Base-by-base conservation (phyloP, 75 land plant genomes). In the Ceratopteris richardii region DNA sequence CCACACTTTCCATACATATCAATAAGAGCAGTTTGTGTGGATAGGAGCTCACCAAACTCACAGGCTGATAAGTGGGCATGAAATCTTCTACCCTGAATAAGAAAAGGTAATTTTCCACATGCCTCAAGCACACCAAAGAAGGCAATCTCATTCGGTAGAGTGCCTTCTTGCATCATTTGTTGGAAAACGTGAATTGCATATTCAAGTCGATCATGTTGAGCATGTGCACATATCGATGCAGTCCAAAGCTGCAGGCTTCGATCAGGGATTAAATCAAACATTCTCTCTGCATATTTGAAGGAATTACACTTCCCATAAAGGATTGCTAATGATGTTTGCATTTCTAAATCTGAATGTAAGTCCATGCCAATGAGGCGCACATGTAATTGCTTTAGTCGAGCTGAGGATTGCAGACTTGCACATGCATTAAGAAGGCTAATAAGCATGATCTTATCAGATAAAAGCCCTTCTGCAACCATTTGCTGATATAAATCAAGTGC, bases 361-460 rank as follows among this genome's bases (percentile, higher is more conserved):
- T 17, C 50, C 50, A 21, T 18, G 50, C 50, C 50, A 2, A n/a
- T 5, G 14, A 46, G 5, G 50, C 18, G 22, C 13, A 17, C 75
- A 56, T 87, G 92, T 46, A 78, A 60, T 41, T 72, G 75, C 65
- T 7, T n/a, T 13, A 82, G 84, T 51, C 75, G 80, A 31, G 31
- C 61, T 26, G 75, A 42, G 27, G 72, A 74, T 29, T 51, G 27
- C 28, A 79, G 58, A 51, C 61, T 70, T 10, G 85, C 79, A 58
- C 88, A 84, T 25, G 72, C 72, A 43, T 59, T 44, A 5, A 65
- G 26, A 37, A 71, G 31, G 23, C 54, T 57, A 22, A 71, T 44
- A 13, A 62, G 50, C 48, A 58, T 50, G 46, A 80, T 41, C 1
- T 72, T 54, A 56, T 83, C 77, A 1, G 82, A 80, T 25, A 24